A percentile compares a stretch with the other conserved stretches of the same genome.
These are phyloP conservation scores for Chamaenerion angustifolium DNA, from an alignment of 345 rosid genomes.

Conservation along the genomic window DNA sequence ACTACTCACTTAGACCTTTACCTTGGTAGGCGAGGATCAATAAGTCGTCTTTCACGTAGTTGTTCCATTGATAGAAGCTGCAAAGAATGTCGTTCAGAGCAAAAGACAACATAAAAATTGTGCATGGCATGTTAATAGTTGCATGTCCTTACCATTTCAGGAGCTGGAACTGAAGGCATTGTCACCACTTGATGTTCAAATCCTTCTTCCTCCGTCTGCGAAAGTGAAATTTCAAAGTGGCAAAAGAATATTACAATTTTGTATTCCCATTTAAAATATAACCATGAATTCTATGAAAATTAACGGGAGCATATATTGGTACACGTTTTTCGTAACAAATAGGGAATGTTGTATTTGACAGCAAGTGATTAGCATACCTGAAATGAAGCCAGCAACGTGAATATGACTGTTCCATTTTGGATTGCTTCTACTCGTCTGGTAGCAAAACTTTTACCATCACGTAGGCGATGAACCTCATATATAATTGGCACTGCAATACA, in stretches of 20 bases:
- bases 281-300: background rate
- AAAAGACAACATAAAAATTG: slow-evolving; percentile 9
- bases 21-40: slow-evolving; percentile 87
- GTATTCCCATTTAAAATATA: background rate
- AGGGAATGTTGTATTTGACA: background rate
- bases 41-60: slow-evolving; percentile 62
- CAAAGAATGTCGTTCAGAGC: slow-evolving; percentile 13
- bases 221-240: slow-evolving; percentile 8
- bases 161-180: slow-evolving; percentile 66
- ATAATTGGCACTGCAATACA: slow-evolving; percentile 64
- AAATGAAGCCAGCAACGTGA: slow-evolving; percentile 80
- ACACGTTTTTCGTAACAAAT: too few relatives aligned
- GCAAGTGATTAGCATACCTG: slow-evolving; percentile 35
- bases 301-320: too few relatives aligned
- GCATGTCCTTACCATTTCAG: slow-evolving; percentile 44
- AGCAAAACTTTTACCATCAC: slow-evolving; percentile 89
- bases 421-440: slow-evolving; percentile 85
- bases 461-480: slow-evolving; percentile 66
- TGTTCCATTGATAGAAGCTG: slow-evolving; percentile 87
- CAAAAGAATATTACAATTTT: background rate
- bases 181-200: slow-evolving; percentile 60
- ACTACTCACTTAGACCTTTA: slow-evolving; percentile 14
- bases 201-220: slow-evolving; percentile 58
- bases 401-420: slow-evolving; percentile 71
- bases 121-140: slow-evolving; percentile 4